These are phyloP conservation scores for Byssothecium circinans DNA, from an alignment of 2,329 filamentous ascomycete genomes.

Conservation along the genomic window DNA sequence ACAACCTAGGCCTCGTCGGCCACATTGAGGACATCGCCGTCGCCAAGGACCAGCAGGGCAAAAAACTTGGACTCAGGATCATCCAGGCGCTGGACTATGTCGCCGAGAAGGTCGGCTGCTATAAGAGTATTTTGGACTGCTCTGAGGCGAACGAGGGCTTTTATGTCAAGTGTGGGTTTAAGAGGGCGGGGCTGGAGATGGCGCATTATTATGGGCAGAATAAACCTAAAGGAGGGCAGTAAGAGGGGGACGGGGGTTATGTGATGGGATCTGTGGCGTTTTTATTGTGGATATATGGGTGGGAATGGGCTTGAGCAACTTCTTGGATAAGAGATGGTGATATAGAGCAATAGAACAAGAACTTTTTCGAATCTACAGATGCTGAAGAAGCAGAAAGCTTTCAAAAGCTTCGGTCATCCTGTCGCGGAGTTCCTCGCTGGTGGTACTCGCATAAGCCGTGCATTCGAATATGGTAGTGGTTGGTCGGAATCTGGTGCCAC, in stretches of 20 bases:
- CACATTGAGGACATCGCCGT: constrained; percentile 99
- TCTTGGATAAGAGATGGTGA: neutral
- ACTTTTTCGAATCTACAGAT: neutral
- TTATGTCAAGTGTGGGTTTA: constrained; percentile 97
- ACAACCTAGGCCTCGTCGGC: constrained; percentile 78
- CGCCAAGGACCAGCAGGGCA: constrained; percentile 91
- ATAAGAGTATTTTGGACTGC: constrained; percentile 96
- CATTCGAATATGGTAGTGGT: constrained; percentile 15
- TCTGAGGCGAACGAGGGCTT: constrained; percentile 96
- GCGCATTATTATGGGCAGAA: constrained; percentile 75
- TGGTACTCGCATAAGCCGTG: constrained; percentile 2
- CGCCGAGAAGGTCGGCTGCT: constrained; percentile 86
- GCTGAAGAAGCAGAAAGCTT: neutral
- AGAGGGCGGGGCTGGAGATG: constrained; percentile 91
- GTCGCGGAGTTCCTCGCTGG: no score
- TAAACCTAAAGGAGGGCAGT: constrained; percentile 24
- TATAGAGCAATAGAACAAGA: neutral
- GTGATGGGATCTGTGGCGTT: constrained; percentile 1
- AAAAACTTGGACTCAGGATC: constrained; percentile 89
- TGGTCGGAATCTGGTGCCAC: constrained; percentile 9
- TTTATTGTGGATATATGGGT: neutral
- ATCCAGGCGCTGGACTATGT: constrained; percentile 93
- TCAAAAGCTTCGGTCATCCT: neutral
- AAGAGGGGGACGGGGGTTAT: no score
- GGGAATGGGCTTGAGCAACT: neutral